phyloP scores from a whole-genome alignment of 2,329 filamentous ascomycete species.

The Fusarium cyanostomum region DNA sequence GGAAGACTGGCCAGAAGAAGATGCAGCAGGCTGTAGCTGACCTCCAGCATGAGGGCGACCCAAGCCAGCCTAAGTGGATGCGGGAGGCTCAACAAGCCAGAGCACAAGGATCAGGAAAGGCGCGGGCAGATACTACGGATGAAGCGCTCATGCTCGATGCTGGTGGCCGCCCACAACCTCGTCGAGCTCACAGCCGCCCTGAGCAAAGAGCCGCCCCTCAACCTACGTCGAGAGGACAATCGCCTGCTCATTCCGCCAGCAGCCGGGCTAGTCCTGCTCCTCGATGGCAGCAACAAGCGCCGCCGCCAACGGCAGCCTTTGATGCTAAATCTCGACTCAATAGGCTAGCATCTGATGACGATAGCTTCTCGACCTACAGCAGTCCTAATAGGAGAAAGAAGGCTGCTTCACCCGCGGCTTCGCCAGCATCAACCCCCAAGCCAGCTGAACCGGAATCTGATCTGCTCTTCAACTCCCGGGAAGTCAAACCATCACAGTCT shows the following conservation, averaged over 20 bases:
- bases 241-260: constrained; percentile 57
- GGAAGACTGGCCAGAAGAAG: constrained; percentile 94
- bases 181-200: constrained; percentile 41
- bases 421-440: constrained; percentile 53
- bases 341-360: constrained; percentile 79
- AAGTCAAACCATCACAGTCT: constrained; percentile 48
- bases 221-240: constrained; percentile 57
- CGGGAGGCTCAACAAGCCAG: constrained; percentile 70
- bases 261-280: constrained; percentile 60
- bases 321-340: constrained; percentile 67
- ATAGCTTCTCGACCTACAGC: constrained; percentile 84
- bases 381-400: constrained; percentile 86
- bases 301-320: constrained; percentile 49
- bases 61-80: constrained; percentile 95
- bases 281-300: constrained; percentile 66
- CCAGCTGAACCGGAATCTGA: constrained; percentile 62
- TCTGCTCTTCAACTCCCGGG: constrained; percentile 65
- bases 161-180: constrained; percentile 63
- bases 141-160: constrained; percentile 84
- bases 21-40: constrained; percentile 93
- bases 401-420: constrained; percentile 56
- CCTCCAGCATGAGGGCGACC: constrained; percentile 76
- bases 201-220: constrained; percentile 44
- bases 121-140: constrained; percentile 63
- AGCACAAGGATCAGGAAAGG: constrained; percentile 46